These are phyloP conservation scores for Colletotrichum tabaci DNA, from an alignment of 2,329 filamentous ascomycete genomes.

Conservation along the genomic window DNA sequence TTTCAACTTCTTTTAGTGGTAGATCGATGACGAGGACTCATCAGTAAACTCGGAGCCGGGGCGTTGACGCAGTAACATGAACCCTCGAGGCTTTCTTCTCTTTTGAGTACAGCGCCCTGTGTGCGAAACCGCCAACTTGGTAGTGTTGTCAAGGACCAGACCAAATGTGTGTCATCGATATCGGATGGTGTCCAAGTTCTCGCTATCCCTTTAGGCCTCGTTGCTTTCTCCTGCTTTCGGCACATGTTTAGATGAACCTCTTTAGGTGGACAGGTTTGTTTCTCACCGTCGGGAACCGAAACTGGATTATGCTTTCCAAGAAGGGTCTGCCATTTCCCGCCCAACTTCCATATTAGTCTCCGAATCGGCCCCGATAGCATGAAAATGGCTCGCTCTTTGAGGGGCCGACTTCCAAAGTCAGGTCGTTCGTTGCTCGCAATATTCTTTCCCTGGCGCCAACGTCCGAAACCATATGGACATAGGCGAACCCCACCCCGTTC, in stretches of 20 bases:
- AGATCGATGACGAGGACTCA: not conserved
- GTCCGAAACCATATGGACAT: slow-evolving; percentile 15
- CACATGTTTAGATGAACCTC: slow-evolving; percentile 34
- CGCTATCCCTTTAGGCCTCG: slow-evolving; percentile 17
- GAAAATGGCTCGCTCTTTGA: slow-evolving; percentile 24
- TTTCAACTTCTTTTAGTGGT: slow-evolving; percentile 18
- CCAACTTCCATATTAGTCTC: slow-evolving; percentile 3
- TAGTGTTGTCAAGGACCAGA: slow-evolving; percentile 23
- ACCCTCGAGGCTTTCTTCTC: slow-evolving; percentile 38
- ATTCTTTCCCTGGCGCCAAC: slow-evolving; percentile 5
- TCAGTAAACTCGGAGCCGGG: slow-evolving; percentile 16
- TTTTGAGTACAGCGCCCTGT: slow-evolving; percentile 32
- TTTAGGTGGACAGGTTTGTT: slow-evolving; percentile 13
- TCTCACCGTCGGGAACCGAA: slow-evolving; percentile 4
- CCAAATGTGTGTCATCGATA: slow-evolving; percentile 31
- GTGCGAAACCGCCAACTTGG: slow-evolving; percentile 28
- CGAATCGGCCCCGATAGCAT: slow-evolving; percentile 30
- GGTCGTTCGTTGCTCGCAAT: slow-evolving; percentile 29
- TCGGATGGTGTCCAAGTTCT: slow-evolving; percentile 35
- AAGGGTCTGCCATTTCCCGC: not conserved
- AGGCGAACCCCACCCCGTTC: slow-evolving; percentile 8
- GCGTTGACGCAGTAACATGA: slow-evolving; percentile 33
- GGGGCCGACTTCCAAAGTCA: slow-evolving; percentile 26
- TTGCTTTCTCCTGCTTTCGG: slow-evolving; percentile 39
- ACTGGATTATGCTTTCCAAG: not conserved